phyloP scores from a whole-genome alignment of 352 stramenopile genomes.

The Phytophthora fragariaefolia region DNA sequence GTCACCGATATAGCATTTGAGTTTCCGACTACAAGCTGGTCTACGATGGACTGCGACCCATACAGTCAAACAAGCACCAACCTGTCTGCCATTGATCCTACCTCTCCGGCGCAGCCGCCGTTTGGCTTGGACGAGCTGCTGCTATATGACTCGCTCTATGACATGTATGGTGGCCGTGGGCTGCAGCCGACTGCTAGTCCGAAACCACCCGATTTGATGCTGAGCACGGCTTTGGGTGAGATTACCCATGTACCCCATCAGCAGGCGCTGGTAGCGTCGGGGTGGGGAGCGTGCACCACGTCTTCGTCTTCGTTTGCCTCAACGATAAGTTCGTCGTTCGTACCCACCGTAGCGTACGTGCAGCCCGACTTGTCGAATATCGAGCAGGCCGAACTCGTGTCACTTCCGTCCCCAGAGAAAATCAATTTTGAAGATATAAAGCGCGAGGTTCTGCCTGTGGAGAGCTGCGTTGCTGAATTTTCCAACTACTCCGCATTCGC shows the following conservation, averaged over 20 bases:
- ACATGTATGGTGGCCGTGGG: slow-evolving; percentile 16
- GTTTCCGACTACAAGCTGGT: slow-evolving; percentile 13
- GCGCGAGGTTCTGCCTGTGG: slow-evolving; percentile 10
- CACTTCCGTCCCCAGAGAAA: slow-evolving; percentile 22
- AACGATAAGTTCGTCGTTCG: neutral
- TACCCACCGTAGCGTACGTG: neutral
- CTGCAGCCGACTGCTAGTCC: neutral
- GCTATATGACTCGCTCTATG: slow-evolving; percentile 35
- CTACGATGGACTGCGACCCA: slow-evolving; percentile 10
- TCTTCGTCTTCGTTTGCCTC: slow-evolving; percentile 11
- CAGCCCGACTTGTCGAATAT: slow-evolving; percentile 12
- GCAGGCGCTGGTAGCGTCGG: slow-evolving; percentile 9
- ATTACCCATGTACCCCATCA: slow-evolving; percentile 27
- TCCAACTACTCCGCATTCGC: neutral
- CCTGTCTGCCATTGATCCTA: slow-evolving; percentile 18
- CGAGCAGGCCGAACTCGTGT: slow-evolving; percentile 8
- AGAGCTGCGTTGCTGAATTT: slow-evolving; percentile 8
- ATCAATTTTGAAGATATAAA: slow-evolving; percentile 12
- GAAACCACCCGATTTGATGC: slow-evolving; percentile 13
- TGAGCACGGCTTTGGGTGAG: slow-evolving; percentile 24
- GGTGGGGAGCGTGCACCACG: slow-evolving; percentile 22
- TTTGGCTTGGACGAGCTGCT: slow-evolving; percentile 39
- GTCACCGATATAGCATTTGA: neutral
- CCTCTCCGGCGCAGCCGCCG: slow-evolving; percentile 28
- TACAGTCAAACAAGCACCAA: neutral